phyloP scores from a whole-genome alignment of 495 filamentous ascomycete species.

The Acidomyces sp. region DNA sequence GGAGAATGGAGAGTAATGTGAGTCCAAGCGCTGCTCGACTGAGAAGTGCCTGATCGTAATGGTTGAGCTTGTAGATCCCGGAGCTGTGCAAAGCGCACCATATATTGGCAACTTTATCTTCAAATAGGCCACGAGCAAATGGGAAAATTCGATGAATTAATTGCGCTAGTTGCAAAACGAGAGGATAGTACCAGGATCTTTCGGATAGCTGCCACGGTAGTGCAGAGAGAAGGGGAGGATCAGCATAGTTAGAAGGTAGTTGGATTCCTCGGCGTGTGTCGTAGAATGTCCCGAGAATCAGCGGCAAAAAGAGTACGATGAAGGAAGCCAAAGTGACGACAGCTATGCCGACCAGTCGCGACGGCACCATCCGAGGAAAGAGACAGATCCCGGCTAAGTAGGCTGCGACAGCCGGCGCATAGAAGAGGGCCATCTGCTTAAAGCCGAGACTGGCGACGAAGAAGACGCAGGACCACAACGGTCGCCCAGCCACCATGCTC shows the following conservation, averaged over 20 bases:
- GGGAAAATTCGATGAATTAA: slow-evolving; percentile 83
- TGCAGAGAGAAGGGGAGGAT: slow-evolving; percentile 36
- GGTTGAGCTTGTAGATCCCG: slow-evolving; percentile 61
- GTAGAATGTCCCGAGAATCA: slow-evolving; percentile 51
- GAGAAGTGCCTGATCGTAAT: slow-evolving; percentile 43
- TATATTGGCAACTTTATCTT: slow-evolving; percentile 96
- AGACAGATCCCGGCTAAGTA: slow-evolving; percentile 80
- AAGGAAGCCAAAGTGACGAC: slow-evolving; percentile 61
- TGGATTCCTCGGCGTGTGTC: slow-evolving; percentile 44
- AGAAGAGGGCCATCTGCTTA: slow-evolving; percentile 98
- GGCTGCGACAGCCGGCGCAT: slow-evolving; percentile 81
- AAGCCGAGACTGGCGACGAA: slow-evolving; percentile 89
- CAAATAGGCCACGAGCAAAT: slow-evolving; percentile 84
- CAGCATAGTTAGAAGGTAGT: slow-evolving; percentile 34
- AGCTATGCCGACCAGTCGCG: slow-evolving; percentile 61
- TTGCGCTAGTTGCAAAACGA: slow-evolving; percentile 65
- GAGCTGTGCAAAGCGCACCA: slow-evolving; percentile 82
- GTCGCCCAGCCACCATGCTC: slow-evolving; percentile 69
- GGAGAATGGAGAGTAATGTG: slow-evolving; percentile 61
- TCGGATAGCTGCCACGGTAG: slow-evolving; percentile 48
- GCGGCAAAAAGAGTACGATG: slow-evolving; percentile 56
- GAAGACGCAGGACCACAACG: slow-evolving; percentile 79
- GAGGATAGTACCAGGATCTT: slow-evolving; percentile 52
- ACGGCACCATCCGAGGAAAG: slow-evolving; percentile 55
- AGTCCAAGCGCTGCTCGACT: slow-evolving; percentile 64